These are phyloP conservation scores for Boechera divaricarpa DNA, from an alignment of 345 rosid genomes.

Conservation along the genomic window DNA sequence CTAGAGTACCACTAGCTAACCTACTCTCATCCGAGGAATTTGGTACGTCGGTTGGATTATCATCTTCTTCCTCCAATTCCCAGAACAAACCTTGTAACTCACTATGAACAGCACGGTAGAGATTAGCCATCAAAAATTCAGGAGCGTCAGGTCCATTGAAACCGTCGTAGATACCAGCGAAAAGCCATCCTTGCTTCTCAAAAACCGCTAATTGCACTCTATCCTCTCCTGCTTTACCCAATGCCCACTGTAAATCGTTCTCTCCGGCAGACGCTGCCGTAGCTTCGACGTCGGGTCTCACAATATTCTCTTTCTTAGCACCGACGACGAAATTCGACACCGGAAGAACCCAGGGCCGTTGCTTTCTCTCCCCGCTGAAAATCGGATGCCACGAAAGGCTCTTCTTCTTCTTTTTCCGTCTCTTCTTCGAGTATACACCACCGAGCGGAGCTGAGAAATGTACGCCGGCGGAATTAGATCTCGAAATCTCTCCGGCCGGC, in stretches of 20 bases:
- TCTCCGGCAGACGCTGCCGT: conserved; percentile 32
- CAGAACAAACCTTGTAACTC: conserved; percentile 92
- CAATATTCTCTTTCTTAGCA: conserved; percentile 56
- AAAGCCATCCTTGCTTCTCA: conserved; percentile 98
- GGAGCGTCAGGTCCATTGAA: conserved; percentile 99
- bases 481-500: conserved; percentile 43
- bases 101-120: conserved; percentile 84
- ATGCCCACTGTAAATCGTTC: conserved; percentile 89
- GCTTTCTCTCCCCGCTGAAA: conserved; percentile 77
- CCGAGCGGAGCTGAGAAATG: conserved; percentile 95
- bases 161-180: conserved; percentile 96
- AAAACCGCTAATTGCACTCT: conserved; percentile 95
- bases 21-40: conserved; percentile 22
- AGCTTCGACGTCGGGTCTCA: conserved; percentile 29
- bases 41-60: conserved; percentile 14
- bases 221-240: conserved; percentile 98
- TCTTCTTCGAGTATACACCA: conserved; percentile 62
- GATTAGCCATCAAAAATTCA: conserved; percentile 96
- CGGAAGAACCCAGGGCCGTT: conserved; percentile 96
- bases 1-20: conserved; percentile 19
- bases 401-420: conserved; percentile 59
- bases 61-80: conserved; percentile 65
- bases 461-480: conserved; percentile 55
- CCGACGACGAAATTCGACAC: conserved; percentile 76
- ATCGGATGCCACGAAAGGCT: conserved; percentile 65